Conservation (phyloP, 345 rosid genomes). For the Gossypium longicalyx region DNA sequence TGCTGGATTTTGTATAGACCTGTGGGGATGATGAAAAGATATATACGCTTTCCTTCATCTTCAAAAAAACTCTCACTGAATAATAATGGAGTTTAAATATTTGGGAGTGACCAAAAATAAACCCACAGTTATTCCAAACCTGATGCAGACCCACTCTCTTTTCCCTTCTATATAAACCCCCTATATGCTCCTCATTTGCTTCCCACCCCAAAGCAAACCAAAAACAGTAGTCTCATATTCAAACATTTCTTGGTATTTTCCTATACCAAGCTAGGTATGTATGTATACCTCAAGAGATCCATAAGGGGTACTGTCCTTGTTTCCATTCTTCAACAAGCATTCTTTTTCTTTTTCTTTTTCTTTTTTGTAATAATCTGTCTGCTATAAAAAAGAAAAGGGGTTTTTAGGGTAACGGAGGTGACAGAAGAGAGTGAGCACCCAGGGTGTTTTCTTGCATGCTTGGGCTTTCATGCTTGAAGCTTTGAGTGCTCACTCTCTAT, state of each 20-base stretch:
- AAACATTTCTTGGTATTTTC: conserved; percentile 13
- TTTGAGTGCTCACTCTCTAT: conserved; percentile 90
- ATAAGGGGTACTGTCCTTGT: neutral
- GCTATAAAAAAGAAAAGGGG: neutral
- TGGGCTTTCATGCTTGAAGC: conserved; percentile 65
- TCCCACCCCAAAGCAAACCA: conserved; percentile 10
- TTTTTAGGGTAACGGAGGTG: conserved; percentile 56
- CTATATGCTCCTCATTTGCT: conserved; percentile 6
- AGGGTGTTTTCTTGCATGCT: conserved; percentile 77
- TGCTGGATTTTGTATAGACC: conserved; percentile 18
- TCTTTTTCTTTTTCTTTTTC: neutral
- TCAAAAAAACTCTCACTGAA: neutral
- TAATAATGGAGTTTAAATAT: conserved; percentile 16
- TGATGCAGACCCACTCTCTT: conserved; percentile 16
- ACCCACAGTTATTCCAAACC: conserved; percentile 27
- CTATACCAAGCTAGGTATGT: neutral
- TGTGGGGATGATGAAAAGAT: neutral
- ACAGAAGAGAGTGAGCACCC: conserved; percentile 99
- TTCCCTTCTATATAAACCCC: conserved; percentile 22
- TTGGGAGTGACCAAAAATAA: conserved; percentile 17
- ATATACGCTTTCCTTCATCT: neutral
- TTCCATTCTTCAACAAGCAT: conserved; percentile 2
- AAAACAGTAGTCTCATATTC: neutral
- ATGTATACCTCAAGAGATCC: neutral
- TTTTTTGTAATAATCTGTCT: neutral